These are phyloP conservation scores for Avena insularis DNA, from an alignment of 176 grass and related monocot genomes.

Conservation along the genomic window DNA sequence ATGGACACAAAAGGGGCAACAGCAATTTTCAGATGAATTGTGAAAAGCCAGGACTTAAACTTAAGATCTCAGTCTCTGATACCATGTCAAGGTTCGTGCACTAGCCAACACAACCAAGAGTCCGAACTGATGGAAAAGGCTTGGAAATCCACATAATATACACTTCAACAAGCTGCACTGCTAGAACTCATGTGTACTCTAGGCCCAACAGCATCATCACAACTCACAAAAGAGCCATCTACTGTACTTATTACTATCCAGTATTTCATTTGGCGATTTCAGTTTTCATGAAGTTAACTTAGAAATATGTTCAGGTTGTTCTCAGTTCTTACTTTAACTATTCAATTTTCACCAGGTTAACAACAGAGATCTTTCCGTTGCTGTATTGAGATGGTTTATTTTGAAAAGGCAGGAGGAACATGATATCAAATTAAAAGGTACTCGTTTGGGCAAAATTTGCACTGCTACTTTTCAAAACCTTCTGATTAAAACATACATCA, in stretches of 20 bases:
- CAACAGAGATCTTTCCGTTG: slow-evolving; percentile 60
- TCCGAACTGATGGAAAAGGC: no score
- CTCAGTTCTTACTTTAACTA: background rate
- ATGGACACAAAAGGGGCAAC: no score
- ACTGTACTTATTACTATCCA: background rate
- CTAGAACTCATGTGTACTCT: background rate
- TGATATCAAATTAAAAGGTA: slow-evolving; percentile 37
- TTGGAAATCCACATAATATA: no score
- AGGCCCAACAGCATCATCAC: background rate
- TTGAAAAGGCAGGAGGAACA: slow-evolving; percentile 48
- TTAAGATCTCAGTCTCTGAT: no score
- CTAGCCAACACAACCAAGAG: no score
- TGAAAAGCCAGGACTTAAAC: no score
- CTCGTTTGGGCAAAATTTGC: background rate
- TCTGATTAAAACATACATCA: background rate
- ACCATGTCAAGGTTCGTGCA: no score
- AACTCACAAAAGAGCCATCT: background rate
- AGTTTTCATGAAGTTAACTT: background rate
- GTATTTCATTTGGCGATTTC: background rate
- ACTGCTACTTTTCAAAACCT: background rate
- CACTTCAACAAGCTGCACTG: background rate
- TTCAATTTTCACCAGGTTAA: slow-evolving; percentile 47
- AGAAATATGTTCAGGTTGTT: background rate
- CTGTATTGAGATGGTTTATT: slow-evolving; percentile 61
- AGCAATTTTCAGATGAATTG: no score